A percentile compares a stretch with the other conserved stretches of the same genome.
Conservation (phyloP, 2,329 filamentous ascomycete genomes). For the Westerdykella aurantiaca region DNA sequence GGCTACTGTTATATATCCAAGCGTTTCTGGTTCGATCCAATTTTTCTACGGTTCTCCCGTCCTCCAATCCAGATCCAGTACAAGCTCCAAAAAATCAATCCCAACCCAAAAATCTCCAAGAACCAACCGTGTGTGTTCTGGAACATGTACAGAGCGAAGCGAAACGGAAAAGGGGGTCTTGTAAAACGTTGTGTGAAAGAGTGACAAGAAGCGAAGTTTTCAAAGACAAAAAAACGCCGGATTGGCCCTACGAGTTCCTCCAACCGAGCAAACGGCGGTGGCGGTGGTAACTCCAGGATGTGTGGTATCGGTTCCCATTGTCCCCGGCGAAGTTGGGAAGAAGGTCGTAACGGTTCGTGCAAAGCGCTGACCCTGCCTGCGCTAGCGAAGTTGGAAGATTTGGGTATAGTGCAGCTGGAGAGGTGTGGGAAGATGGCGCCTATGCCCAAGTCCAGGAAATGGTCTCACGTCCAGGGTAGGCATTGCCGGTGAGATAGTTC, state of each 20-base stretch:
- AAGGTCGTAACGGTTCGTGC: constrained; percentile 33
- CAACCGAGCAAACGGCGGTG: too few species aligned
- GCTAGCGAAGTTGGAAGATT: constrained; percentile 28
- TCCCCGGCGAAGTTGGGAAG: constrained; percentile 12
- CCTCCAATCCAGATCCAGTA: too few species aligned
- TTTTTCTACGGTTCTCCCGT: too few species aligned
- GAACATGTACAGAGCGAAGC: neutral
- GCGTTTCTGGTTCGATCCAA: too few species aligned
- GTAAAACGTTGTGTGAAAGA: neutral
- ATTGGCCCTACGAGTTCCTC: too few species aligned
- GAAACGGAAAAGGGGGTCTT: neutral
- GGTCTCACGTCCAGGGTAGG: neutral
- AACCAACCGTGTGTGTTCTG: too few species aligned
- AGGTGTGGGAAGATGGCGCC: constrained; percentile 16
- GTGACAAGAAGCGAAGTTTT: neutral
- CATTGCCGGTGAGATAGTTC: constrained; percentile 19
- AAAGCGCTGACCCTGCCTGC: constrained; percentile 38
- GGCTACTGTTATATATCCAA: too few species aligned
- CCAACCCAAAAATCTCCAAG: too few species aligned
- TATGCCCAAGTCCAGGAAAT: constrained; percentile 1
- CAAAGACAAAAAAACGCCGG: neutral
- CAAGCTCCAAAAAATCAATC: too few species aligned
- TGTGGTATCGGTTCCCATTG: neutral
- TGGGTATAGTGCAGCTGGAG: constrained; percentile 25
- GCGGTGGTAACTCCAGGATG: too few species aligned